Evolutionary conservation across 192 early-diverging fungal species (phyloP), one percentile per base, ranked within the genome.

Genomic region (Globomyces pollinis-pini): DNA sequence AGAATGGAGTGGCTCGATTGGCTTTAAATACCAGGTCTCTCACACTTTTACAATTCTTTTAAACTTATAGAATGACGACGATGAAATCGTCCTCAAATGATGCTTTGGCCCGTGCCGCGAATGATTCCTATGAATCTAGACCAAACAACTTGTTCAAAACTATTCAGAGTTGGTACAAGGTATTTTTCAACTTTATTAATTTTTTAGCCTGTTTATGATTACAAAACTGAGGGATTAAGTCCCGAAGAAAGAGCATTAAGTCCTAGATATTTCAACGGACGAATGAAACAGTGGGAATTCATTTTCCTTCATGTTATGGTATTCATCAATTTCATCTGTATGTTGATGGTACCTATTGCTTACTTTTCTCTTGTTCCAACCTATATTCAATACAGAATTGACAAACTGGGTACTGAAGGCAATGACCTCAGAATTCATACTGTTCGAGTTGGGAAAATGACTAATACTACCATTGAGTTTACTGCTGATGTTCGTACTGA

Each of bases 391-490:
- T 57, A 43, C 24, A 7, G 55, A 31, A 57, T 57, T 18, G 42
- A 57, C 3, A 13, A 33, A 13, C 28, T 57, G 11, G 55, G 55
- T 18, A 57, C 23, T 12, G 38, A 39, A n/a, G 31, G 31, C 0
- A 57, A 33, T 57, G 38, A 34, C 0, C 16, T 57, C 36, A 43
- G 39, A 24, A 57, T 31, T 20, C 55, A 31, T 38, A 57, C 28
- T 15, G 28, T 57, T n/a, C 36, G 16, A 0, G 38, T 31, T 26
- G 28, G 23, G 0, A 57, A 51, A 33, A 30, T 33, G 50, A 31
- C 30, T n/a, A 51, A 51, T 16, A 30, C 44, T 13, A 24, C 44
- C 23, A 47, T 70, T 29, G 54, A 47, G 20, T 57, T 75, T 49
- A 34, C 31, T 39, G 35, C 67, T 41, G 28, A 52, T 16, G 58